Percentiles rank a stretch among this genome's conserved stretches.
Evolutionary conservation across 1,284 basidiomycete genomes (phyloP).

Genomic region (Sutorius eximius): DNA sequence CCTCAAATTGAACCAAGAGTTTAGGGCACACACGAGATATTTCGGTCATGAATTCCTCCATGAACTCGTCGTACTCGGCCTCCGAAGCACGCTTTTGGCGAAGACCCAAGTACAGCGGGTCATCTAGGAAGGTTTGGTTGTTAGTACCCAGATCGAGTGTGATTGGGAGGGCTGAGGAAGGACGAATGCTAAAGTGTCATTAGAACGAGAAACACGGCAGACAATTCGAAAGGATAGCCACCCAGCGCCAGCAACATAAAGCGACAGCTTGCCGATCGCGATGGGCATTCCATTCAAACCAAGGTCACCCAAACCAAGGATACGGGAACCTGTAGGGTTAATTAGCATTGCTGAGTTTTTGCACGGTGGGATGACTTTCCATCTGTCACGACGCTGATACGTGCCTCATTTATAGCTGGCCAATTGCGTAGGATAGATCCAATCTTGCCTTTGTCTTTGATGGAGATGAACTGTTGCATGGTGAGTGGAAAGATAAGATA

Average conservation of each 20-base stretch:
- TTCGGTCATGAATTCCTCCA: conserved; percentile 92
- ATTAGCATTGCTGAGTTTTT: conserved; percentile 2
- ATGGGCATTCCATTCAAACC: conserved; percentile 91
- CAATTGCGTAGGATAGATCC: conserved; percentile 71
- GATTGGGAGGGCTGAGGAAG: conserved; percentile 84
- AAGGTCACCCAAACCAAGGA: conserved; percentile 91
- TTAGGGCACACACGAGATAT: conserved; percentile 77
- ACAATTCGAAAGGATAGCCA: conserved; percentile 32
- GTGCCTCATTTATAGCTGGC: conserved; percentile 71
- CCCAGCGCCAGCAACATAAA: conserved; percentile 90
- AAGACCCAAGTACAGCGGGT: conserved; percentile 89
- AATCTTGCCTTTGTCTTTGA: conserved; percentile 83
- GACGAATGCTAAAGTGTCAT: conserved; percentile 65
- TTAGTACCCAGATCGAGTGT: conserved; percentile 88
- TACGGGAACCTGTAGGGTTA: conserved; percentile 65
- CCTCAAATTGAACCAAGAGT: conserved; percentile 89
- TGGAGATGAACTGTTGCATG: conserved; percentile 68
- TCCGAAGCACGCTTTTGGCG: conserved; percentile 69
- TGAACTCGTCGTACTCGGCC: conserved; percentile 73
- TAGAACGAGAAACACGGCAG: background rate
- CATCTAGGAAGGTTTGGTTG: conserved; percentile 77
- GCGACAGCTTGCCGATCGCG: conserved; percentile 88
- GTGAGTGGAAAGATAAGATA: background rate
- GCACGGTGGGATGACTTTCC: conserved; percentile 44
- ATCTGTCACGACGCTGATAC: conserved; percentile 87